These are phyloP conservation scores for Ramaria rubella DNA, from an alignment of 768 basidiomycete genomes.

Conservation along the genomic window DNA sequence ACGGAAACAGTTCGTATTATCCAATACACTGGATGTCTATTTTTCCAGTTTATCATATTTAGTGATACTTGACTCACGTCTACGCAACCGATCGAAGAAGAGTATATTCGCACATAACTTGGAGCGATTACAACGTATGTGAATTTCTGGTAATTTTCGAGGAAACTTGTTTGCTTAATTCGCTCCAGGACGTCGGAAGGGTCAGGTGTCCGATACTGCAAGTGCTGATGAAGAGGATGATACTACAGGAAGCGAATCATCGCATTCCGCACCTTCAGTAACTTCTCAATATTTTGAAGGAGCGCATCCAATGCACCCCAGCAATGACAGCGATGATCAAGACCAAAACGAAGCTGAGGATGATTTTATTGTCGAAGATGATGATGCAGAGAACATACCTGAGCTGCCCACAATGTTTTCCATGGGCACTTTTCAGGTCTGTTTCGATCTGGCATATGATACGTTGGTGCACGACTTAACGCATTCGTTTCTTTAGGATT, in stretches of 20 bases:
- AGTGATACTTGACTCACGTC: conserved; percentile 60
- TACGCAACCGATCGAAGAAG: conserved; percentile 55
- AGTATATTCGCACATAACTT: conserved; percentile 57
- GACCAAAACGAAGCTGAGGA: conserved; percentile 24
- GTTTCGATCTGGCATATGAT: not conserved
- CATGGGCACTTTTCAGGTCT: conserved; percentile 60
- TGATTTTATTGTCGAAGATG: conserved; percentile 61
- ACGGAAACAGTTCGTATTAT: conserved; percentile 46
- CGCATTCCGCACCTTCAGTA: not conserved
- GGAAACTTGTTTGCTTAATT: not conserved
- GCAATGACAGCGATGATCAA: conserved; percentile 28
- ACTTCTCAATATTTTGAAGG: conserved; percentile 13
- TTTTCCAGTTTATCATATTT: not conserved
- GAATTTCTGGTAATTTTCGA: not conserved
- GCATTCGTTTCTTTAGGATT: conserved; percentile 31
- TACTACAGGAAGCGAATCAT: conserved; percentile 11
- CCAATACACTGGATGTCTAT: not conserved
- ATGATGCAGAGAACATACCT: conserved; percentile 32
- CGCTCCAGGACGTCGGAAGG: conserved; percentile 38
- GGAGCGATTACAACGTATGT: conserved; percentile 59
- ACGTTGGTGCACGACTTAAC: not conserved
- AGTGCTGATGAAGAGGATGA: conserved; percentile 6
- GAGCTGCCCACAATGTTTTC: conserved; percentile 74
- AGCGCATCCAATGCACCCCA: conserved; percentile 22
- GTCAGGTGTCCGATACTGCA: conserved; percentile 22